Base-by-base conservation (phyloP, 352 stramenopile genomes). In the Phytopythium chamaehyphon region DNA sequence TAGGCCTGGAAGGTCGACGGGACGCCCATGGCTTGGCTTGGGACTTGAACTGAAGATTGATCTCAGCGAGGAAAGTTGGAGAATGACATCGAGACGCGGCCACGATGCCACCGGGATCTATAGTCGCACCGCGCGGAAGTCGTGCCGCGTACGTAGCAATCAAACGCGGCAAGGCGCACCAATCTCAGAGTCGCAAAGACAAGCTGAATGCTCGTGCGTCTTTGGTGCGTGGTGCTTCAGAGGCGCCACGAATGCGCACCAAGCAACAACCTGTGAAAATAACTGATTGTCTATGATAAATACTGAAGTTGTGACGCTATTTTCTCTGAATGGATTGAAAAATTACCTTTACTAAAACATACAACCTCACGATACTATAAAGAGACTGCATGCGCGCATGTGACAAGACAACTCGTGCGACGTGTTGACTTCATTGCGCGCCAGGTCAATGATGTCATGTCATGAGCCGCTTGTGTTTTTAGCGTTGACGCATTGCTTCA, bases 1-100 rank as follows among this genome's bases (percentile, higher is more conserved):
- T 69, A 73, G 19, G 64, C 64, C n/a, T 60, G 57, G 47, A 64
- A 67, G 9, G 64, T 69, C 45, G 55, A 33, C 6, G 60, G 56
- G 40, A 72, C 36, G 7, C 36, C 39, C 64, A 71, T 71, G 7
- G 28, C n/a, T 51, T 18, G 18, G 39, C 18, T 31, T 11, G 18
- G 28, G 45, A 19, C 15, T 47, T 23, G 40, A 24, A 24, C n/a
- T n/a, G 43, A 39, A 40, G 43, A n/a, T 50, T 50, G 44, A 10
- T 19, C 23, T 26, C 44, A 50, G 37, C 44, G 26, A 26, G 44
- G 28, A 18, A 50, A 50, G n/a, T 40, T 36, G 18, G 33, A 22
- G 46, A 51, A 51, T 51, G 46, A 43, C 28, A 33, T 33, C 28
- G 28, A 33, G 28, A 33, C 5, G 28, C 28, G 28, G 9, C 28